Conservation (phyloP, 441 rosid species). For the California macrophylla region DNA sequence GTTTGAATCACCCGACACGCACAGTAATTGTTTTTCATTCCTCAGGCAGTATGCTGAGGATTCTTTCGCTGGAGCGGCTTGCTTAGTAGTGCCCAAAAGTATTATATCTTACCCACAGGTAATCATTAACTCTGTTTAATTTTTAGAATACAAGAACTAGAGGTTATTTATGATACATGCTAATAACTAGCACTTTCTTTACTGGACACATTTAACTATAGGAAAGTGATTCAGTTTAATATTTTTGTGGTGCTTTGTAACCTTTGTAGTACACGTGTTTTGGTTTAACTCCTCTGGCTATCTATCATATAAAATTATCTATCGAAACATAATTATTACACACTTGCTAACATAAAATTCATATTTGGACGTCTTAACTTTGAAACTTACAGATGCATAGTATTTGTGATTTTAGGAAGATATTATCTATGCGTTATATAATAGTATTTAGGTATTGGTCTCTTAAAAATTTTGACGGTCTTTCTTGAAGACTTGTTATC, state of each 20-base stretch:
- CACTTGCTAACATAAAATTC: neutral
- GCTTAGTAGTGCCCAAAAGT: constrained; percentile 68
- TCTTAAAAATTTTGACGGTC: neutral
- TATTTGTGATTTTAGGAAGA: neutral
- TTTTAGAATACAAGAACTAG: neutral
- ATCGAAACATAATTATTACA: neutral
- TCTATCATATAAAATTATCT: neutral
- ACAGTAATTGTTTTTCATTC: constrained; percentile 68
- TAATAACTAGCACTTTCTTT: neutral
- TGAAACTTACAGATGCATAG: neutral
- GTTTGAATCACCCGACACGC: constrained; percentile 88
- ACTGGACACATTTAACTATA: neutral
- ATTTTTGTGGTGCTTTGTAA: neutral
- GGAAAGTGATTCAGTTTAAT: neutral
- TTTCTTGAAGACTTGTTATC: neutral
- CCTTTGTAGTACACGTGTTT: neutral
- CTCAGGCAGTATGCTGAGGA: constrained; percentile 84
- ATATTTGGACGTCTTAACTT: neutral
- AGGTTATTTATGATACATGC: neutral
- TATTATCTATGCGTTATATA: neutral
- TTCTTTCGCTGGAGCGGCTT: constrained; percentile 76
- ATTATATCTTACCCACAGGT: constrained; percentile 95
- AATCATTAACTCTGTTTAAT: constrained; percentile 10
- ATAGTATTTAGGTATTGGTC: neutral
- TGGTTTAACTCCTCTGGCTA: neutral